Base-by-base conservation (phyloP, 164 flowering plant genomes). In the Annona cherimola region DNA sequence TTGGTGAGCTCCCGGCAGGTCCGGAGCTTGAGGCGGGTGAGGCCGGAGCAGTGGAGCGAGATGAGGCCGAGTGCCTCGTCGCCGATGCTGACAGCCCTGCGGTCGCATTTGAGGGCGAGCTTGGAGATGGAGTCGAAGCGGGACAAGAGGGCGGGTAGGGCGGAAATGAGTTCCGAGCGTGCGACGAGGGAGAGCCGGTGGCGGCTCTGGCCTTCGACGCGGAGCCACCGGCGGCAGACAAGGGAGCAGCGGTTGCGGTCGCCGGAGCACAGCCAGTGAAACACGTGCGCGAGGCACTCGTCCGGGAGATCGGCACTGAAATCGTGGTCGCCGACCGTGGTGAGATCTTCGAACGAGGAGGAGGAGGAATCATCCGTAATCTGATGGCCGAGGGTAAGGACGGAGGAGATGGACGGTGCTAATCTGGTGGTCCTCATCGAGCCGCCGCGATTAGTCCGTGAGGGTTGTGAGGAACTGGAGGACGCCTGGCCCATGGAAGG, bases 51-150 rank as follows among this genome's bases (percentile, higher is more conserved):
- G 2, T 83, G 90, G 20, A 79, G 42, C 9, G 98, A 88, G 76
- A 95, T 84, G 62, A 78, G 69, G 12, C 79, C 68, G 70, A 92
- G 72, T 11, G 87, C 93, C 4, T 90, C 92, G 79, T 95, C 97
- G 77, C 75, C 73, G 16, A 95, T 67, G 75, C 97, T 89, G 26
- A 77, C 61, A 19, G 87, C 81, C 62, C 85, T 80, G 1, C 99
- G 94, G 45, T 91, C 88, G 75, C 94, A 95, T 2, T 89, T 83
- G 61, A 95, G 87, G 2, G 92, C 83, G 44, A 95, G 93, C 70
- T 89, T 90, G n/a, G 91, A 79, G 19, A 95, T 92, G 12, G 93
- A 78, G 43, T 91, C 90, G 79, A 91, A 95, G 2, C 99, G 89
- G 0, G 79, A n/a, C 71, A 95, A 86, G 12, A 95, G 43, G 2